Conservation (phyloP, 176 grass and related monocot species). For the Rhynchospora pubera region DNA sequence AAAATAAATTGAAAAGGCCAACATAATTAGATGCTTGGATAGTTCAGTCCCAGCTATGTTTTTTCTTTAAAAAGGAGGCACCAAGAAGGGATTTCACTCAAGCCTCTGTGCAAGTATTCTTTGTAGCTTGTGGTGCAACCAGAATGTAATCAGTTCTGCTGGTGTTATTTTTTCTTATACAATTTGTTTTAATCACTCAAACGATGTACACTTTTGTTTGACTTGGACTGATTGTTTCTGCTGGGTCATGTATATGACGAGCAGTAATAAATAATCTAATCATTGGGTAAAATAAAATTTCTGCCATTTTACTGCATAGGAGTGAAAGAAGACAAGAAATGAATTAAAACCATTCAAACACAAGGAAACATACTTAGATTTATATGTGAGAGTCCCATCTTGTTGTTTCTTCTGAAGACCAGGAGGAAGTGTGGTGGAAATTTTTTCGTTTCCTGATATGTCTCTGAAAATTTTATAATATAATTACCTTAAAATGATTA, state of each 20-base stretch:
- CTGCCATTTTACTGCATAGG: not conserved
- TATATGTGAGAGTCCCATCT: not conserved
- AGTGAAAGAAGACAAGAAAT: not conserved
- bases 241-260: not conserved
- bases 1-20: no score
- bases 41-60: no score
- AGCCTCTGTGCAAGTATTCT: no score
- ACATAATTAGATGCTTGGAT: no score
- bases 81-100: not conserved
- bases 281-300: not conserved
- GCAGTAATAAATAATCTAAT: not conserved
- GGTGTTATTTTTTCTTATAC: not conserved
- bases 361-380: not conserved
- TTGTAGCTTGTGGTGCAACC: no score
- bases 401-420: conserved; percentile 7
- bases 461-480: conserved; percentile 12
- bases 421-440: conserved; percentile 3
- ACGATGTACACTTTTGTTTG: not conserved
- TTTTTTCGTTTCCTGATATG: not conserved
- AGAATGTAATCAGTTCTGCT: not conserved
- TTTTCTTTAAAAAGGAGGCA: not conserved
- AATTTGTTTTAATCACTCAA: not conserved
- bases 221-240: not conserved
- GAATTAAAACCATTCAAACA: not conserved
- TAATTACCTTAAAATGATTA: not conserved